Evolutionary conservation across 148 eudicot genomes (phyloP), one percentile per base, ranked within the genome.

Genomic region (Oxyria digyna): DNA sequence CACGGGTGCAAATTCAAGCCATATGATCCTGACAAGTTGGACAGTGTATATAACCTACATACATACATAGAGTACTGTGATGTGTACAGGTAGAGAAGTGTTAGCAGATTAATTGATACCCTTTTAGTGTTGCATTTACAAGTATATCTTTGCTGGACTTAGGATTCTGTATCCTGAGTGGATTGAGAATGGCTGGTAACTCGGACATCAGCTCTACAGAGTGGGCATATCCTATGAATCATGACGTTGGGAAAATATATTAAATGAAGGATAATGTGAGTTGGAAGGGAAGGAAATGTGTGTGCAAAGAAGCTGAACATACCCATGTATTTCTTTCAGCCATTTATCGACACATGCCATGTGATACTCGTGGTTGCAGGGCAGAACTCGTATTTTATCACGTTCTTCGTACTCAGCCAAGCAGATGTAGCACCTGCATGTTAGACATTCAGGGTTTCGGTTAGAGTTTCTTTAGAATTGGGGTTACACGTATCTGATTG

Each of bases 301-400:
- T 59, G 31, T 35, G 27, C 32, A 24, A 1, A 59, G 65, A 59
- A 59, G 27, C 65, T 59, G 20, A 48, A 48, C 52, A 12, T 87
- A 89, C 96, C 96, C 88, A 41, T 89, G 92, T 43, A 89, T 80
- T 80, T 89, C 92, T 82, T 85, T 89, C 37, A 87, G 89, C 96
- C 96, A 89, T 81, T 85, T 89, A 79, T 89, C 96, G 23, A 89
- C 88, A 62, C 96, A 89, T 38, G 78, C 40, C 84, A 82, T 43
- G 78, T 89, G 96, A 75, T 75, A 89, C 71, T 84, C 90, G 69
- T 87, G 96, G 20, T 77, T 81, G 75, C 96, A 87, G 9, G 96
- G 96, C 54, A 89, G 92, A 42, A 87, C 78, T 73, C 96, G 82
- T 69, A 89, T 87, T 70, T 78, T 75, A 71, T 89, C 92, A 38